phyloP scores from a whole-genome alignment of 1,284 basidiomycete species.

The Rugiboletus extremiorientalis region DNA sequence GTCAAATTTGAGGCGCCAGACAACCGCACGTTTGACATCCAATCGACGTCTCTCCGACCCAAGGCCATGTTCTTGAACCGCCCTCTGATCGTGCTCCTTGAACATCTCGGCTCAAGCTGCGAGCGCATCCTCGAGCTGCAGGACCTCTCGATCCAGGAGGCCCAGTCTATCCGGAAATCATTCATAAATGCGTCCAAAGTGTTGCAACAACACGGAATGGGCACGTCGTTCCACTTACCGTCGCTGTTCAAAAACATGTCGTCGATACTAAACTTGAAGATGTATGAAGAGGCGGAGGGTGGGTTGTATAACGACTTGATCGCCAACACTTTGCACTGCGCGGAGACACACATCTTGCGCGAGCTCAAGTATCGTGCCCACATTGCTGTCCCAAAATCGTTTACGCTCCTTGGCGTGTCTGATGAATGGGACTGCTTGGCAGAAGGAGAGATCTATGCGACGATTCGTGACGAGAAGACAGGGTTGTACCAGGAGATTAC shows the following conservation, averaged over 20 bases:
- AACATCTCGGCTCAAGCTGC: slow-evolving; percentile 37
- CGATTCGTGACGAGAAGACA: slow-evolving; percentile 36
- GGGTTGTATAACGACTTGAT: slow-evolving; percentile 35
- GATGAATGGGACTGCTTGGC: slow-evolving; percentile 44
- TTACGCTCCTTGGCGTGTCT: slow-evolving; percentile 49
- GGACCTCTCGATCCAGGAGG: slow-evolving; percentile 36
- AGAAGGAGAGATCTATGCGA: slow-evolving; percentile 45
- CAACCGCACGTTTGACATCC: slow-evolving; percentile 44
- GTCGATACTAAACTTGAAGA: slow-evolving; percentile 27
- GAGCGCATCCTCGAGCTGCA: slow-evolving; percentile 42
- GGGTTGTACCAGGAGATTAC: slow-evolving; percentile 30
- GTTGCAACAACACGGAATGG: slow-evolving; percentile 44
- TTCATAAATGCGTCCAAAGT: slow-evolving; percentile 32
- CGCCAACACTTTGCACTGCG: slow-evolving; percentile 31
- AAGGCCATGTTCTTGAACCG: slow-evolving; percentile 42
- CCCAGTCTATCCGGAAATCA: slow-evolving; percentile 30
- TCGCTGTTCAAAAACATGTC: slow-evolving; percentile 39
- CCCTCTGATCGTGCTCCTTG: slow-evolving; percentile 47
- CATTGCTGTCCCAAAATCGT: slow-evolving; percentile 46
- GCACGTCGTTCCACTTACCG: slow-evolving; percentile 42
- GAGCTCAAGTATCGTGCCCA: slow-evolving; percentile 51
- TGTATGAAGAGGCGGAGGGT: slow-evolving; percentile 16
- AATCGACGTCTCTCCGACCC: slow-evolving; percentile 42
- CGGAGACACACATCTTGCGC: slow-evolving; percentile 44
- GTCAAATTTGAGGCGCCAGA: slow-evolving; percentile 46